A percentile compares a stretch with the other conserved stretches of the same genome.
Conservation (phyloP, 371 early-diverging fungal species). For the Apophysomyces ossiformis region DNA sequence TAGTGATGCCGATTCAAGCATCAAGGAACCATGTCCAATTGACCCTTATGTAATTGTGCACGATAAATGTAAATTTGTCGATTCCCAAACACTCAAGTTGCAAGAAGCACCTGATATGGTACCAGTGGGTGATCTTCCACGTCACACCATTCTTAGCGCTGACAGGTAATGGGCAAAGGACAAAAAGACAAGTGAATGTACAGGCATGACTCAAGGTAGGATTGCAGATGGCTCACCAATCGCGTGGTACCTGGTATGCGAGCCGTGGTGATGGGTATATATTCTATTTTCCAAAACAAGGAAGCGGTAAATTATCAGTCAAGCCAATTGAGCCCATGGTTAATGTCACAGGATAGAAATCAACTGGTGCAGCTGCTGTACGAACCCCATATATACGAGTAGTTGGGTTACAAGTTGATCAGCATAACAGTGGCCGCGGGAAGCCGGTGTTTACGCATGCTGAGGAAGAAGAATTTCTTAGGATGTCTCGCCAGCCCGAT, state of each 20-base stretch:
- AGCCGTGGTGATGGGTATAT: constrained; percentile 96
- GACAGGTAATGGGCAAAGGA: constrained; percentile 66
- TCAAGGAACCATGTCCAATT: constrained; percentile 71
- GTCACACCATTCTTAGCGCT: constrained; percentile 91
- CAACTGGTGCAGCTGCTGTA: constrained; percentile 81
- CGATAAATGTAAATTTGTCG: constrained; percentile 97
- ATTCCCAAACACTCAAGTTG: constrained; percentile 97
- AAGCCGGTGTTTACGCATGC: constrained; percentile 83
- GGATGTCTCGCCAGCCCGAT: constrained; percentile 85
- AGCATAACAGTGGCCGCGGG: constrained; percentile 72
- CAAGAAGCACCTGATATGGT: constrained; percentile 99
- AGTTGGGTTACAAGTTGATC: constrained; percentile 88
- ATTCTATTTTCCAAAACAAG: constrained; percentile 85
- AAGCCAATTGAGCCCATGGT: neutral
- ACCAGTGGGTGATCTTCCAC: constrained; percentile 98
- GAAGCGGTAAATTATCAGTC: constrained; percentile 36
- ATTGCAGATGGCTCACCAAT: constrained; percentile 77
- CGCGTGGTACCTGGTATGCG: constrained; percentile 95
- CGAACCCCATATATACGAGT: constrained; percentile 93
- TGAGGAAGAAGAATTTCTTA: constrained; percentile 91
- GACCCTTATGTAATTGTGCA: constrained; percentile 97
- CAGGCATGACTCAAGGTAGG: constrained; percentile 4
- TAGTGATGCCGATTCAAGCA: constrained; percentile 20
- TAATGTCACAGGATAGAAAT: constrained; percentile 31
- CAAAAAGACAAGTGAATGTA: neutral